Base-by-base conservation (phyloP, 2,329 filamentous ascomycete genomes). In the Beauveria caledonica region DNA sequence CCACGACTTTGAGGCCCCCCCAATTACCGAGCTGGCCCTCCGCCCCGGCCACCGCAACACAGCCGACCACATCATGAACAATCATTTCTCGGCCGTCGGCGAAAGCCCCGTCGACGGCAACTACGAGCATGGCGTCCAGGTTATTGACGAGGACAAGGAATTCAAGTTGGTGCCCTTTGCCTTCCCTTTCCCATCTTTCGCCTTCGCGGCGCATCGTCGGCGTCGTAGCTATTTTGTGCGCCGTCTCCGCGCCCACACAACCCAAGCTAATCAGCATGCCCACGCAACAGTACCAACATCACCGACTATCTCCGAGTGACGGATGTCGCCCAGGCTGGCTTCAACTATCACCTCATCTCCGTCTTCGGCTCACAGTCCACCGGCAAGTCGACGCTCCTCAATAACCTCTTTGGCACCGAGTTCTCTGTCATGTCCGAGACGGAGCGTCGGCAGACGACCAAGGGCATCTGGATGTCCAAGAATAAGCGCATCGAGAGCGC, bases 391-490 rank as follows among this genome's bases (percentile, higher is more conserved):
- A 99, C 94, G 6, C 83, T 99, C 50, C 86, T 99, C 65, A 99
- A 99, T 78, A 82, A 93, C 75, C 86, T 99, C 61, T 99, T 99
- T 73, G 90, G 91, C 64, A 99, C 94, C 66, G 83, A 92, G 61
- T 99, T 99, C 78, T 93, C 91, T 67, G 93, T 99, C 72, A 99
- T 99, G 94, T 90, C 91, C 68, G 94, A 99, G 80, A 82, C 86
- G 64, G 92, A 97, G 74, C 86, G 94, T 65, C 87, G 92, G 63
- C 94, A 99, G 80, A 99, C 94, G 0, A 99, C 94, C 49, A 99
- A 97, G 80, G 94, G 94, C 71, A 99, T 99, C 72, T 99, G 94
- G 94, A 88, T 99, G 88, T 96, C 92, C 65, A 96, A 96, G 79
- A 97, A 97, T 77, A 96, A 96, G 79, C 80, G 81, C 66, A 74